Evolutionary conservation across 2,329 filamentous ascomycete species (phyloP).

Genomic region (Fusarium humuli): DNA sequence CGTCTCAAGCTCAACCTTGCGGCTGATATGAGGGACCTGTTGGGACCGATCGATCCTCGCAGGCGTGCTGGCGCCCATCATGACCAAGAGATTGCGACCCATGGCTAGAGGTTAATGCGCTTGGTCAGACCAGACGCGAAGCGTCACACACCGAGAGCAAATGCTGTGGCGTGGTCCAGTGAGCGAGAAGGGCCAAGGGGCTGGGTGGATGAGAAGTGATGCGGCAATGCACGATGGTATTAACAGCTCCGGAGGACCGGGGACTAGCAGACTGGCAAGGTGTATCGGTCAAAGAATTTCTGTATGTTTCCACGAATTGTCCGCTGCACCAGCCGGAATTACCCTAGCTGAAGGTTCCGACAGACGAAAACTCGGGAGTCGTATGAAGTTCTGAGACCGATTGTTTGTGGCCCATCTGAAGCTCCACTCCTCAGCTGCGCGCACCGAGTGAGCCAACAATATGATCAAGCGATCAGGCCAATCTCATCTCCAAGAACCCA

Average conservation of each 20-base stretch:
- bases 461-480: constrained; percentile 32
- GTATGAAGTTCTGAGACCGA: constrained; percentile 57
- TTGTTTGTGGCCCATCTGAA: constrained; percentile 61
- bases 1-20: constrained; percentile 62
- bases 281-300: constrained; percentile 58
- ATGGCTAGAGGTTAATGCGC: constrained; percentile 66
- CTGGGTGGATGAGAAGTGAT: constrained; percentile 41
- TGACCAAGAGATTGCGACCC: constrained; percentile 56
- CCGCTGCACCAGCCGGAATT: constrained; percentile 50
- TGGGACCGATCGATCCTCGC: constrained; percentile 46
- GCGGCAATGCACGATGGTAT: constrained; percentile 24
- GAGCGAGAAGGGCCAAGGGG: constrained; percentile 49
- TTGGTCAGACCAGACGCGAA: constrained; percentile 63
- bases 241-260: constrained; percentile 56
- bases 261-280: constrained; percentile 56
- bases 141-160: constrained; percentile 59
- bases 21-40: constrained; percentile 60
- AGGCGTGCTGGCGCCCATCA: constrained; percentile 62
- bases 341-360: constrained; percentile 57
- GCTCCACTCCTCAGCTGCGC: constrained; percentile 55
- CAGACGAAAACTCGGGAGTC: constrained; percentile 51
- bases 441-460: constrained; percentile 38
- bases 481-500: constrained; percentile 37
- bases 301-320: constrained; percentile 58
- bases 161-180: constrained; percentile 57